Evolutionary conservation across 2,329 filamentous ascomycete genomes (phyloP).

Genomic region (Colletotrichum sp.): DNA sequence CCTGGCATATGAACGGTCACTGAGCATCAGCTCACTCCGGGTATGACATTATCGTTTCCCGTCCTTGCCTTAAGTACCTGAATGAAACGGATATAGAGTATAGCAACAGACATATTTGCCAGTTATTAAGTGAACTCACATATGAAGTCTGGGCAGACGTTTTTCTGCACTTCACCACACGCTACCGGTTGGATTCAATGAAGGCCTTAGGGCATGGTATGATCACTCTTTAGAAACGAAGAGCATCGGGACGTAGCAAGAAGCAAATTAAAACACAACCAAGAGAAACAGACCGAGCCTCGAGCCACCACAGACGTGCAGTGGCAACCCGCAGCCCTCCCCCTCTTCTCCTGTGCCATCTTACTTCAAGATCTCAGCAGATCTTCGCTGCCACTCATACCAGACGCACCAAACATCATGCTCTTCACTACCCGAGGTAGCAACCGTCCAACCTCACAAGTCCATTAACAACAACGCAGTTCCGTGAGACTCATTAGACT

Average conservation of each 20-base stretch:
- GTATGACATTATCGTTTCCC: not conserved
- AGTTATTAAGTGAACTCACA: not conserved
- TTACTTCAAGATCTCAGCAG: not conserved
- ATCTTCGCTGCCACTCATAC: not conserved
- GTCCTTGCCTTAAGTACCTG: not conserved
- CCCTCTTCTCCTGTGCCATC: not conserved
- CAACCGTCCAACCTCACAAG: not conserved
- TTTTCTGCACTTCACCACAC: not conserved
- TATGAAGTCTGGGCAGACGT: not conserved
- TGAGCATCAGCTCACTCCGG: not conserved
- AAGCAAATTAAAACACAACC: fast-evolving
- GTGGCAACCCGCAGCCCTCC: not conserved
- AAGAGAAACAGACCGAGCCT: not conserved
- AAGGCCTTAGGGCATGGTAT: not conserved
- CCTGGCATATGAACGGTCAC: not conserved
- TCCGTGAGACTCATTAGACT: not conserved
- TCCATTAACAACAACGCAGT: not conserved
- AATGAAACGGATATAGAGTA: not conserved
- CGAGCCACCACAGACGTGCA: fast-evolving
- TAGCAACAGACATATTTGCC: fast-evolving
- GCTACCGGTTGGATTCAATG: not conserved
- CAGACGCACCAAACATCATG: not conserved
- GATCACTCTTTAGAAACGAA: not conserved
- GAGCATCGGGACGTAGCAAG: not conserved
- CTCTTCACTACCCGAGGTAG: not conserved